phyloP scores from a whole-genome alignment of 1,139 yeast genomes.

The Kodamaea sp. region DNA sequence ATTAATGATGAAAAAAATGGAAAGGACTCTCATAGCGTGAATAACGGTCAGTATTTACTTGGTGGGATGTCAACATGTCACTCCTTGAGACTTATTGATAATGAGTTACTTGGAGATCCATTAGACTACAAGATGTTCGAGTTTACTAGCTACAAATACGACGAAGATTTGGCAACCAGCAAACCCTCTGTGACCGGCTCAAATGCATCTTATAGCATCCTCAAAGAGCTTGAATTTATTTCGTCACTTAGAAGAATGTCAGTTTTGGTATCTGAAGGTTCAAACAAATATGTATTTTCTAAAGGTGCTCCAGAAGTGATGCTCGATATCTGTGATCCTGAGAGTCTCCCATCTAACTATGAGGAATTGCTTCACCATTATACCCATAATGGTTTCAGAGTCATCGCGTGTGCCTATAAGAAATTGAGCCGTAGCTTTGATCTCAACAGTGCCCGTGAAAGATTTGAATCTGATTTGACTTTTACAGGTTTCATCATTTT shows the following conservation, averaged over 20 bases:
- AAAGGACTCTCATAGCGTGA: constrained; percentile 21
- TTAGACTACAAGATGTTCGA: constrained; percentile 90
- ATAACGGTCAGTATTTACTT: constrained; percentile 38
- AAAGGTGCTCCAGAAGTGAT: constrained; percentile 99
- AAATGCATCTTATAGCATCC: constrained; percentile 48
- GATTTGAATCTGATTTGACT: constrained; percentile 64
- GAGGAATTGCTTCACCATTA: constrained; percentile 75
- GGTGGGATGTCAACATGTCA: constrained; percentile 82
- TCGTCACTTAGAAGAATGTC: constrained; percentile 90
- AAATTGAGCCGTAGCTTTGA: constrained; percentile 28
- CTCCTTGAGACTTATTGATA: constrained; percentile 77
- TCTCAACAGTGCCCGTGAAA: constrained; percentile 43
- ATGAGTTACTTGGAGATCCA: constrained; percentile 88
- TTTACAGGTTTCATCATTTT: constrained; percentile 89
- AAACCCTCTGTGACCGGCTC: constrained; percentile 26
- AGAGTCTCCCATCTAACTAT: constrained; percentile 72
- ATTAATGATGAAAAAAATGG: constrained; percentile 25
- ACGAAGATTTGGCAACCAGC: constrained; percentile 56
- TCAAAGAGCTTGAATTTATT: constrained; percentile 80
- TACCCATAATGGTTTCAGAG: constrained; percentile 92
- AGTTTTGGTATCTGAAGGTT: constrained; percentile 48
- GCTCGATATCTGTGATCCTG: constrained; percentile 69
- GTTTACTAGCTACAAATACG: constrained; percentile 74
- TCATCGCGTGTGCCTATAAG: constrained; percentile 89
- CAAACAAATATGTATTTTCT: constrained; percentile 55